These are phyloP conservation scores for Bromus sterilis DNA, from an alignment of 176 grass and related monocot genomes.

Conservation along the genomic window DNA sequence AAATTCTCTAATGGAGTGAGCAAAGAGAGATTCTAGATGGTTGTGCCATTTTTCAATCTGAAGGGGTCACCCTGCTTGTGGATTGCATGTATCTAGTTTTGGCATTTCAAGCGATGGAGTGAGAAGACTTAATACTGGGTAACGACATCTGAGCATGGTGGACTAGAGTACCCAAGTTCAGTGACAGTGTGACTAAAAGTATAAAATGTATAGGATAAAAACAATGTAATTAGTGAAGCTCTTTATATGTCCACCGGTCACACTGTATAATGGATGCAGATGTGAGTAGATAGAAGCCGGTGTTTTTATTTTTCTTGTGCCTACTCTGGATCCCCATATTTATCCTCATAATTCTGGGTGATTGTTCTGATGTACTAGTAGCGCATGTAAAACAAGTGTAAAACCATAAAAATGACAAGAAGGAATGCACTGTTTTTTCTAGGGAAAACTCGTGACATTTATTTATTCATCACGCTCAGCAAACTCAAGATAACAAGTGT, in stretches of 20 bases:
- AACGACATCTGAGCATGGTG: slow-evolving; percentile 1
- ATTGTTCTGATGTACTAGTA: background rate
- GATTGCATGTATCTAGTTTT: background rate
- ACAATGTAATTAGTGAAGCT: background rate
- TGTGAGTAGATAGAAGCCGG: background rate
- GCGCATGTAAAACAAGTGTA: background rate
- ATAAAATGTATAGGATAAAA: background rate
- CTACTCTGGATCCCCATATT: background rate
- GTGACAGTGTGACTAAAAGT: background rate
- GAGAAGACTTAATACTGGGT: background rate
- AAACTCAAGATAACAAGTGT: no score
- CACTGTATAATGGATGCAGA: background rate
- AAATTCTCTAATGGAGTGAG: background rate
- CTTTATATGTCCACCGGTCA: background rate
- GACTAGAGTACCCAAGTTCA: background rate
- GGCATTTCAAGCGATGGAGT: background rate
- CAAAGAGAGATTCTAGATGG: background rate
- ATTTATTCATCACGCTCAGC: no score
- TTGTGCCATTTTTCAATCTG: background rate
- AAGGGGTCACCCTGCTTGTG: slow-evolving; percentile 8
- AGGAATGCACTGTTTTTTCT: no score
- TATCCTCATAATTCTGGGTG: background rate
- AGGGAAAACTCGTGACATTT: no score
- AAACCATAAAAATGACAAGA: no score
- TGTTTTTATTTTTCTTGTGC: background rate